These are phyloP conservation scores for Corylus americana DNA, from an alignment of 306 rosid genomes.

Conservation along the genomic window DNA sequence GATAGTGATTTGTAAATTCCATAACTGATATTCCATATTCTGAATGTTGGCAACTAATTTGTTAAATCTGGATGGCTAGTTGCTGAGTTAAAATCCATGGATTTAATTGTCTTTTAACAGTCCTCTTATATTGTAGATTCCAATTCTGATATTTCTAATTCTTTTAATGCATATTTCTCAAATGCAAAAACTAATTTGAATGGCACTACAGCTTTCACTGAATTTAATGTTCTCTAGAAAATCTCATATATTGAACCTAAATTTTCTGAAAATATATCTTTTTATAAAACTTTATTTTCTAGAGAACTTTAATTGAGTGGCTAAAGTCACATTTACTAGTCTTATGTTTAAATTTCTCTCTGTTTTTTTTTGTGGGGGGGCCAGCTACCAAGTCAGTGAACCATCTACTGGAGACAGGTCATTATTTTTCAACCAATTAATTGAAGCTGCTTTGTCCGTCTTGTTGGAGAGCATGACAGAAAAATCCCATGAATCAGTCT, in stretches of 20 bases:
- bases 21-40: constrained; percentile 3
- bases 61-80: constrained; percentile 19
- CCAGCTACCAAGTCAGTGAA: constrained; percentile 70
- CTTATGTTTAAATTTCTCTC: constrained; percentile 9
- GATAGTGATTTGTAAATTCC: constrained; percentile 16
- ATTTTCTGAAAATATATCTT: not conserved
- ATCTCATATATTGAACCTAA: not conserved
- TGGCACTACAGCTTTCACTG: not conserved
- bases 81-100: constrained; percentile 10
- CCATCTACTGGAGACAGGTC: constrained; percentile 71
- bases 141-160: not conserved
- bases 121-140: not conserved
- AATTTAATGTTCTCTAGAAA: not conserved
- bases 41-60: constrained; percentile 5
- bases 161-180: not conserved
- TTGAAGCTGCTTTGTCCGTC: constrained; percentile 82
- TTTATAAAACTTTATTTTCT: not conserved
- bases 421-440: constrained; percentile 60
- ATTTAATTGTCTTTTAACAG: not conserved
- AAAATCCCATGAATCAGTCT: constrained; percentile 46
- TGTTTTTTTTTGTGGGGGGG: constrained; percentile 10
- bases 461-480: constrained; percentile 56
- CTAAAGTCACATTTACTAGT: constrained; percentile 23
- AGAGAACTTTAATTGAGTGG: constrained; percentile 14
- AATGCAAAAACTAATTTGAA: not conserved